Evolutionary conservation across 805 yeast genomes (phyloP).

Genomic region (Wickerhamiella cacticola): DNA sequence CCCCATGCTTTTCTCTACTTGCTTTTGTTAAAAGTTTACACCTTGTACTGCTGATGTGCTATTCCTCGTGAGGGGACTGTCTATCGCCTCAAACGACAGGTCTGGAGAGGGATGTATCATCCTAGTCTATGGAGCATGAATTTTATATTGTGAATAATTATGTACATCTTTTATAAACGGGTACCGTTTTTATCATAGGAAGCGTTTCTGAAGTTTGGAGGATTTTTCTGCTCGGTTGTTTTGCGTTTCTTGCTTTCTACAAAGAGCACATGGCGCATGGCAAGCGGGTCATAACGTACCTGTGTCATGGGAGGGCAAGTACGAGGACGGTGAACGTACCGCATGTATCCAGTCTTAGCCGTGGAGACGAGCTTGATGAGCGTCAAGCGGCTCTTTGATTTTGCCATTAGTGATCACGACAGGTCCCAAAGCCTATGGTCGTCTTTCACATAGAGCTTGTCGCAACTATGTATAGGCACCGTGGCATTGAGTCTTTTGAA

Average conservation of each 20-base stretch:
- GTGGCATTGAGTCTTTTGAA: too few species aligned
- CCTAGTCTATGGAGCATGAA: too few species aligned
- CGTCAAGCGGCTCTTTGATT: conserved; percentile 66
- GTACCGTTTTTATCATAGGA: conserved; percentile 17
- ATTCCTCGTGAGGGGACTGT: too few species aligned
- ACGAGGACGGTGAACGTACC: conserved; percentile 72
- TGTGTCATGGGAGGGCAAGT: conserved; percentile 67
- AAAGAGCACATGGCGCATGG: conserved; percentile 82
- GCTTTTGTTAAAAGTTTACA: too few species aligned
- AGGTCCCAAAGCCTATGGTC: not conserved
- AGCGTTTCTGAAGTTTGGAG: conserved; percentile 22
- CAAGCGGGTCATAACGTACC: conserved; percentile 73
- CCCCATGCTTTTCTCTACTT: too few species aligned
- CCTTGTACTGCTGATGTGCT: too few species aligned
- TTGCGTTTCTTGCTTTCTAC: conserved; percentile 81
- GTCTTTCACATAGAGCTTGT: too few species aligned
- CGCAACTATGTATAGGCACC: too few species aligned
- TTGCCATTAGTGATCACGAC: conserved; percentile 25
- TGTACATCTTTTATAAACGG: conserved; percentile 12
- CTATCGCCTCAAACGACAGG: too few species aligned
- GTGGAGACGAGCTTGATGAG: conserved; percentile 77
- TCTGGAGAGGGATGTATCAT: too few species aligned
- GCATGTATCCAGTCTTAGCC: conserved; percentile 79
- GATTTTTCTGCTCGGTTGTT: conserved; percentile 31
- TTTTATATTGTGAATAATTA: conserved; percentile 3